A percentile compares a stretch with the other conserved stretches of the same genome.
Evolutionary conservation across 2,329 filamentous ascomycete species (phyloP).

Genomic region (Aureobasidium sp.): DNA sequence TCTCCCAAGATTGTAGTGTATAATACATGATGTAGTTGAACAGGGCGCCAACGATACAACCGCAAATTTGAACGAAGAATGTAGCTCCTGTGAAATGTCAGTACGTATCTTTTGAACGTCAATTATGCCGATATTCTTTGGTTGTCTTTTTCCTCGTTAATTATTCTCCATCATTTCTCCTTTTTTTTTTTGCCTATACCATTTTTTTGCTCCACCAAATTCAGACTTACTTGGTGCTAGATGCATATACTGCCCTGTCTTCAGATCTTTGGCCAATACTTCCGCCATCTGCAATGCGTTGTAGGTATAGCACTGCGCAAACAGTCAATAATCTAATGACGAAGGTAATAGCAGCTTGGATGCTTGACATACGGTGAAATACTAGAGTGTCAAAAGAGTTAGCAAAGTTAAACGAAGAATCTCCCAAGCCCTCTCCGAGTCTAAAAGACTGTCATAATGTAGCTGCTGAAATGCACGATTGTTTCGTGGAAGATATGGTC

Average conservation of each 20-base stretch:
- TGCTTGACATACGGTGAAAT: neutral
- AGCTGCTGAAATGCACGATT: too few species aligned
- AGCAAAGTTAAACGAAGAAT: too few species aligned
- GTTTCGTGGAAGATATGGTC: neutral
- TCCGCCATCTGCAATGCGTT: slow-evolving; percentile 24
- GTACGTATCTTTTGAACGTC: neutral
- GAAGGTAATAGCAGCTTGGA: neutral
- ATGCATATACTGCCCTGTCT: slow-evolving; percentile 30
- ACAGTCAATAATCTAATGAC: slow-evolving; percentile 19
- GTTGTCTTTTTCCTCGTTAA: neutral
- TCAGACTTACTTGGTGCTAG: slow-evolving; percentile 23
- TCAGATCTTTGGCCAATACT: slow-evolving; percentile 26
- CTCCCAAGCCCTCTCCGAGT: too few species aligned
- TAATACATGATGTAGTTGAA: slow-evolving; percentile 36
- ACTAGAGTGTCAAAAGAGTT: neutral
- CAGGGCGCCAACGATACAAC: slow-evolving; percentile 33
- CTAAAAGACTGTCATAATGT: too few species aligned
- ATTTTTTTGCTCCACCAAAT: slow-evolving; percentile 17
- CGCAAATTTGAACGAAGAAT: slow-evolving; percentile 36
- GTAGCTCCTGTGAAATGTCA: slow-evolving; percentile 20
- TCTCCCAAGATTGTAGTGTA: slow-evolving; percentile 18
- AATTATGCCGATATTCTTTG: too few species aligned
- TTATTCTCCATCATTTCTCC: neutral
- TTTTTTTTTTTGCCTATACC: neutral
- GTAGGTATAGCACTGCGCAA: slow-evolving; percentile 15